A percentile compares a stretch with the other conserved stretches of the same genome.
These are phyloP conservation scores for Hanseniaspora lindneri DNA, from an alignment of 805 yeast genomes.

Conservation along the genomic window DNA sequence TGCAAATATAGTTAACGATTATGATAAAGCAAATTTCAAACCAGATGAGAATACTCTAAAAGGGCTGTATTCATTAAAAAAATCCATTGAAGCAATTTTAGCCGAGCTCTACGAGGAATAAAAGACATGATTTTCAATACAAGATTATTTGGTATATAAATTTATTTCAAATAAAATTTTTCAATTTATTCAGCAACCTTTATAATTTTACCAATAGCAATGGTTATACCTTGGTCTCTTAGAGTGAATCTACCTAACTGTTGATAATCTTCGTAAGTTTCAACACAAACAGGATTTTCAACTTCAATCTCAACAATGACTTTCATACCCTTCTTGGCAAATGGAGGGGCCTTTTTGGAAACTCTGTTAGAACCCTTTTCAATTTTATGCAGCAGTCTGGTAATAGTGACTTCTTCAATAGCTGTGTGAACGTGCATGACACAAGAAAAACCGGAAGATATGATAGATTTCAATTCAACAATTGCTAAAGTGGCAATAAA, in stretches of 20 bases:
- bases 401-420: conserved; percentile 82
- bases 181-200: conserved; percentile 48
- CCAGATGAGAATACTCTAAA: not conserved
- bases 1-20: conserved; percentile 38
- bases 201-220: conserved; percentile 96
- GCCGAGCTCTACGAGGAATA: not conserved
- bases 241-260: conserved; percentile 96
- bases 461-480: conserved; percentile 87
- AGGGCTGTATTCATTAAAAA: not conserved
- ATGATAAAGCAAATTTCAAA: not conserved
- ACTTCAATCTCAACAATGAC: conserved; percentile 84
- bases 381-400: conserved; percentile 75
- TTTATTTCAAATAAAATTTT: conserved; percentile 21
- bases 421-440: conserved; percentile 99
- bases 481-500: conserved; percentile 96
- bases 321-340: conserved; percentile 98
- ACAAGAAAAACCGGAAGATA: conserved; percentile 92
- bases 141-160: not conserved
- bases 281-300: conserved; percentile 81
- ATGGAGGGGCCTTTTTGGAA: conserved; percentile 94
- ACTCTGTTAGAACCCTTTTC: conserved; percentile 95
- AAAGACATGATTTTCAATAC: not conserved
- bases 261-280: conserved; percentile 81
- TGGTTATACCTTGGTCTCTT: conserved; percentile 96
- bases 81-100: not conserved